Evolutionary conservation across 768 basidiomycete species (phyloP), one percentile per base, ranked within the genome.

Genomic region (Cystofilobasidium macerans): DNA sequence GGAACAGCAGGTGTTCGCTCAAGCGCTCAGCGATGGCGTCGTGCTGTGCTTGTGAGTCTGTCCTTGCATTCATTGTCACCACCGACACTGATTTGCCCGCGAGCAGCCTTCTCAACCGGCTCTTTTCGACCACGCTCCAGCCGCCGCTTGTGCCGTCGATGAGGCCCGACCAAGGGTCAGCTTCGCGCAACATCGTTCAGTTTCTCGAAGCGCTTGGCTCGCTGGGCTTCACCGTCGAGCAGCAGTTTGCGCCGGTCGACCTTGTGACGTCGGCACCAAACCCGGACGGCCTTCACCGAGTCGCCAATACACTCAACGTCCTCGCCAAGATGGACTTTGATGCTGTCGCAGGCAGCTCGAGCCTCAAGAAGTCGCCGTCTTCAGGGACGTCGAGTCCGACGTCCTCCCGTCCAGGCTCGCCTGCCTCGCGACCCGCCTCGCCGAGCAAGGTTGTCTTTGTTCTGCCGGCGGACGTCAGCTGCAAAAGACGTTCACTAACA

Each of bases 31-130:
- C 16, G 65, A 67, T 51, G 65, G 65, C 0, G 58, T 61, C 12
- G 65, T 67, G 13, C 38, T 67, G 26, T 67, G 65, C 58, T 61
- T n/a, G 65, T 67, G 42, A 54, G 65, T 67, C 38, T 26, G 24
- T 40, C 6, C 35, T 33, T 22, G 18, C 32, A 30, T 62, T 54
- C 51, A 24, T 43, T 3, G 28, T 9, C 32, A 56, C 30, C 9
- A 56, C 9, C 12, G 53, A 35, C 28, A 24, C 16, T 24, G 33
- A 56, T 20, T 57, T 6, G 20, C 30, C 2, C 28, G 32, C 18
- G 16, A 2, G 36, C 43, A 61, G 65, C 35, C n/a, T 67, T 22
- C 40, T 65, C n/a, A 65, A 65, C 40, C 56, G 64, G 12, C 57
- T 65, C 35, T 65, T 65, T 36, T 45, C 64, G 24, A n/a, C 57